Percentiles rank a stretch among this genome's conserved stretches.
Conservation (phyloP, 208 protist species). For the Herpetomonas muscarum region DNA sequence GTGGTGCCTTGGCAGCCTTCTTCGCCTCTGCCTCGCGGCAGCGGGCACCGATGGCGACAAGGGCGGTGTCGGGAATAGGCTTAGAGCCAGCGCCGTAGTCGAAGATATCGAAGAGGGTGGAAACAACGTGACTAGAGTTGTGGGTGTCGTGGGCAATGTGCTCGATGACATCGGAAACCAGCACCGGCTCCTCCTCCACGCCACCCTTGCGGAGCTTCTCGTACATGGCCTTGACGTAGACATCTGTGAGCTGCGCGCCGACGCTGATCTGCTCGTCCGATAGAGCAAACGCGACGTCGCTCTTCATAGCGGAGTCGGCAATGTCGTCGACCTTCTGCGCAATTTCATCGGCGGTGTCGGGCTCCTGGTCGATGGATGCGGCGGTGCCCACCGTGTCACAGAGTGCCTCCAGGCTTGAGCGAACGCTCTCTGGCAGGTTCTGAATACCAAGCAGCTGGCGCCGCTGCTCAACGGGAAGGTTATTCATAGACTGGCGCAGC, state of each 20-base stretch:
- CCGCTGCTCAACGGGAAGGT: slow-evolving; percentile 73
- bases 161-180: slow-evolving; percentile 83
- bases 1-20: slow-evolving; percentile 14
- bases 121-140: slow-evolving; percentile 85
- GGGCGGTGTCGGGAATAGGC: slow-evolving; percentile 68
- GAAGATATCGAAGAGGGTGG: slow-evolving; percentile 86
- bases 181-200: slow-evolving; percentile 65
- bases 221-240: slow-evolving; percentile 79
- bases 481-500: slow-evolving; percentile 81
- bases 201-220: slow-evolving; percentile 72
- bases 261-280: slow-evolving; percentile 60
- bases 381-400: slow-evolving; percentile 77
- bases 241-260: slow-evolving; percentile 73
- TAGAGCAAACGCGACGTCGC: slow-evolving; percentile 67
- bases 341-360: slow-evolving; percentile 65
- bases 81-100: slow-evolving; percentile 82
- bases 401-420: slow-evolving; percentile 77
- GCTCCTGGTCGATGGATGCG: slow-evolving; percentile 45
- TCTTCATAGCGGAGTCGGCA: slow-evolving; percentile 70
- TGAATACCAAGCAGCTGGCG: slow-evolving; percentile 87
- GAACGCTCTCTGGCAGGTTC: slow-evolving; percentile 76
- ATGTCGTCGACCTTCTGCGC: slow-evolving; percentile 76
- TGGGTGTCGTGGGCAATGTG: slow-evolving; percentile 78
- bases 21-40: slow-evolving; percentile 48
- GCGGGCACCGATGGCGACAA: slow-evolving; percentile 79